Conservation (phyloP, 192 early-diverging fungal species). For the Cladochytrium replicatum region DNA sequence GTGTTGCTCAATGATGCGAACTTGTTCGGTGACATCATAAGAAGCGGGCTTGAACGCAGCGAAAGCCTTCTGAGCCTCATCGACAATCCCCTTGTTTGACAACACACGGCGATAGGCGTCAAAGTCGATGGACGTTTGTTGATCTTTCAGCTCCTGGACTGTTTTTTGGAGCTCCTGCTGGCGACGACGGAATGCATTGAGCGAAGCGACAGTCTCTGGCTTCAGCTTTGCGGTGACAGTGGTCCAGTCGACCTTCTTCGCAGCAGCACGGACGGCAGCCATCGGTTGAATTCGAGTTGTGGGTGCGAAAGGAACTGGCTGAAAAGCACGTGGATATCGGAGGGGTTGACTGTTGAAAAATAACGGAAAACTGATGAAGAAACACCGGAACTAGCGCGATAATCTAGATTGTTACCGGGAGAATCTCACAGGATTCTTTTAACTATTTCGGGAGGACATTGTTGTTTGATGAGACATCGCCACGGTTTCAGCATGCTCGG, state of each 20-base stretch:
- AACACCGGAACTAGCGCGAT: no score
- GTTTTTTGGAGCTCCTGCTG: conserved; percentile 82
- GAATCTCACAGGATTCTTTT: no score
- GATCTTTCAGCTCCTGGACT: conserved; percentile 72
- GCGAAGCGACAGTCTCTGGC: conserved; percentile 77
- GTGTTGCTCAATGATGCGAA: conserved; percentile 48
- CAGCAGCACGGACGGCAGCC: conserved; percentile 30
- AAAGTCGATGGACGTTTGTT: conserved; percentile 76
- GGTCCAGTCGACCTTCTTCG: conserved; percentile 79
- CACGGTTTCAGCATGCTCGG: no score
- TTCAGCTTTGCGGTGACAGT: conserved; percentile 72
- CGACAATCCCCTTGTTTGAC: conserved; percentile 84
- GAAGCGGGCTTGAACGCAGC: conserved; percentile 66
- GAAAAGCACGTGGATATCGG: no score
- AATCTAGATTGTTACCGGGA: no score
- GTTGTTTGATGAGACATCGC: no score
- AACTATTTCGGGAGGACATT: no score
- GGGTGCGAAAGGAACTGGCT: no score
- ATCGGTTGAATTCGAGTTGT: not conserved
- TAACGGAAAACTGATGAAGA: no score
- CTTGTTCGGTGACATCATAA: conserved; percentile 77
- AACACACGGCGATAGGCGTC: conserved; percentile 75
- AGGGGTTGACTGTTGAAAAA: no score
- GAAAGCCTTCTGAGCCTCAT: conserved; percentile 81
- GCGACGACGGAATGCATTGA: conserved; percentile 88